phyloP scores from a whole-genome alignment of 2,329 filamentous ascomycete genomes.

The Venturia aucupariae region DNA sequence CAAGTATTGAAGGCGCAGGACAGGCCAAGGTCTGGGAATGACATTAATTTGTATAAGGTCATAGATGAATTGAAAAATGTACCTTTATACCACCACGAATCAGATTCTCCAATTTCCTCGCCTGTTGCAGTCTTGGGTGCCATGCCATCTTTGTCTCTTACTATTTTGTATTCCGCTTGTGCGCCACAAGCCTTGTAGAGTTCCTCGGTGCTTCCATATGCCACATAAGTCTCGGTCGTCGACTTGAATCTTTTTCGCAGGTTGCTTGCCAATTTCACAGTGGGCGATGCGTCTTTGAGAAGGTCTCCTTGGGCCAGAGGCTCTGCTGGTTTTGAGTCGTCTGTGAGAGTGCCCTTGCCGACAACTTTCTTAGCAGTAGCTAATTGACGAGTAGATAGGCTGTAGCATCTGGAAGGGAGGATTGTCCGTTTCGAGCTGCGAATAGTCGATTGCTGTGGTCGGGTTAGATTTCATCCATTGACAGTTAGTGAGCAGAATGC shows the following conservation, averaged over 20 bases:
- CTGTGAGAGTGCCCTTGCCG: neutral
- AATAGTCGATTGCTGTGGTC: neutral
- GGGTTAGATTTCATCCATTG: neutral
- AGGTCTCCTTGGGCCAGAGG: slow-evolving; percentile 8
- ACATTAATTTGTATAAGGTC: neutral
- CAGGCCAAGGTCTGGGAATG: slow-evolving; percentile 59
- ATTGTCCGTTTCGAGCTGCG: neutral
- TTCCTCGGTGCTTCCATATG: slow-evolving; percentile 68
- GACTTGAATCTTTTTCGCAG: slow-evolving; percentile 24
- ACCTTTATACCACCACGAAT: slow-evolving; percentile 78
- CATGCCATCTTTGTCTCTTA: slow-evolving; percentile 55
- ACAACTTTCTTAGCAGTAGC: neutral
- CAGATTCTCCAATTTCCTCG: slow-evolving; percentile 58
- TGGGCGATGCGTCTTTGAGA: slow-evolving; percentile 9
- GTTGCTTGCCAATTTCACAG: slow-evolving; percentile 17
- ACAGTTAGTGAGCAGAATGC: neutral
- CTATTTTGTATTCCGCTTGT: slow-evolving; percentile 69
- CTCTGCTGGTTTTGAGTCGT: neutral
- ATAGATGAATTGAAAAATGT: slow-evolving; percentile 24
- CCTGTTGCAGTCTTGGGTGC: slow-evolving; percentile 65
- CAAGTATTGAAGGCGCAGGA: slow-evolving; percentile 87
- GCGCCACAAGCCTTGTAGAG: slow-evolving; percentile 67
- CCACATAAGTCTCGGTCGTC: slow-evolving; percentile 60
- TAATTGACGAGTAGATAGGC: neutral
- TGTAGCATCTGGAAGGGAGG: neutral